Base-by-base conservation (phyloP, 2,329 filamentous ascomycete genomes). In the Pestalotiopsis sp. region DNA sequence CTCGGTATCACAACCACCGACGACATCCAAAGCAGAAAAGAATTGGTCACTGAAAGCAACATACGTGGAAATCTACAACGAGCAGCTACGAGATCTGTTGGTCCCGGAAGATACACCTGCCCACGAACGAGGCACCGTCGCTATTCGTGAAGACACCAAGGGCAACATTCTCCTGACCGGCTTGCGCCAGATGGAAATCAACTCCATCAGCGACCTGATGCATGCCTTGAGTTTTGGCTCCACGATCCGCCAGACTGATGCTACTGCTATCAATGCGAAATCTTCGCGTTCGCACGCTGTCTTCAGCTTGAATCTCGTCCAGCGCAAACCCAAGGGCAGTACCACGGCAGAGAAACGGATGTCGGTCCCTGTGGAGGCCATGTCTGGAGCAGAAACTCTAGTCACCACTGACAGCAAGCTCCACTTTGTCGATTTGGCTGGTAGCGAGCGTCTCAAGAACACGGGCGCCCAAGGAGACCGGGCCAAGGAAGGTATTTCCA, bases 21-120 rank as follows among this genome's bases (percentile, higher is more conserved):
- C 41, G 5, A 38, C 63, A 13, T 36, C 67, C 23, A 86, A 85
- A 71, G 80, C 77, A 3, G 93, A 96, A 63, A 94, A 92, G 79
- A 92, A 87, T 71, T 99, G 96, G 96, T 92, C 93, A 65, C 84
- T 99, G 75, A 97, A 93, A 79, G 96, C 95, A 12, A 98, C 95
- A 1, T 98, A 98, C 77, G 93, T 98, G 71, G 89, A 98, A 85
- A 99, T 99, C 72, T 99, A 99, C 84, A 98, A 99, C 77, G 96
- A 99, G 81, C 93, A 97, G 77, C 85, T 98, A 38, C 91, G 96
- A 74, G 96, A 99, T 84, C 86, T 99, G 17, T 86, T 99, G 45
- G 83, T 97, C 4, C 90, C 94, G 0, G 95, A 98, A 60, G 81
- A 90, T 60, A 87, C 91, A 0, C 89, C 92, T 1, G 74, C 82